Conservation (phyloP, 257 asterid genomes). For the Forsythia viridissima region DNA sequence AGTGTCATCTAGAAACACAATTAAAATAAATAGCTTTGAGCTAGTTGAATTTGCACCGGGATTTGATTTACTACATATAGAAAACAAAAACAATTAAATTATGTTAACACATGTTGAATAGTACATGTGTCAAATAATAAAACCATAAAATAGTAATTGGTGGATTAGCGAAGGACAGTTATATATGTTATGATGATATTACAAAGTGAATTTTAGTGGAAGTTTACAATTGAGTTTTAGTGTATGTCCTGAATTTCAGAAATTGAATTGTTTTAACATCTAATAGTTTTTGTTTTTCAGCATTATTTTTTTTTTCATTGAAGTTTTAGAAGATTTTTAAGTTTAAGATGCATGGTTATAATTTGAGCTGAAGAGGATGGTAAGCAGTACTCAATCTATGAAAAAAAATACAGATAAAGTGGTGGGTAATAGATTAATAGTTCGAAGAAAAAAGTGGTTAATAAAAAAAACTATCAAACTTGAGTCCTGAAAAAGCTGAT, state of each 20-base stretch:
- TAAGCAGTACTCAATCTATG: conserved; percentile 38
- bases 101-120: background rate
- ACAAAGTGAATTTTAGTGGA: background rate
- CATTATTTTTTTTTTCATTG: conserved; percentile 1
- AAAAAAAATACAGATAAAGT: conserved; percentile 30
- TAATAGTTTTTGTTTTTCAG: background rate
- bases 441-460: conserved; percentile 33
- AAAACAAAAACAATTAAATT: background rate
- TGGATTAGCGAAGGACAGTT: background rate
- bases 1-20: no score
- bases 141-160: background rate
- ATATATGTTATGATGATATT: background rate
- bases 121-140: background rate
- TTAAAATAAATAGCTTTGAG: no score
- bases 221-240: background rate
- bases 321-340: background rate
- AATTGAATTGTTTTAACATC: conserved; percentile 2
- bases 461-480: conserved; percentile 24
- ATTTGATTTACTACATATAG: background rate
- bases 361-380: conserved; percentile 37
- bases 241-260: conserved; percentile 4
- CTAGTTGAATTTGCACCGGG: no score
- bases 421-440: conserved; percentile 27
- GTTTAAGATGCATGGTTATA: background rate
- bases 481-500: conserved; percentile 26